Percentiles rank a stretch among this genome's conserved stretches.
Evolutionary conservation across 1,284 basidiomycete genomes (phyloP).

Genomic region (Rhodotorula sp.): DNA sequence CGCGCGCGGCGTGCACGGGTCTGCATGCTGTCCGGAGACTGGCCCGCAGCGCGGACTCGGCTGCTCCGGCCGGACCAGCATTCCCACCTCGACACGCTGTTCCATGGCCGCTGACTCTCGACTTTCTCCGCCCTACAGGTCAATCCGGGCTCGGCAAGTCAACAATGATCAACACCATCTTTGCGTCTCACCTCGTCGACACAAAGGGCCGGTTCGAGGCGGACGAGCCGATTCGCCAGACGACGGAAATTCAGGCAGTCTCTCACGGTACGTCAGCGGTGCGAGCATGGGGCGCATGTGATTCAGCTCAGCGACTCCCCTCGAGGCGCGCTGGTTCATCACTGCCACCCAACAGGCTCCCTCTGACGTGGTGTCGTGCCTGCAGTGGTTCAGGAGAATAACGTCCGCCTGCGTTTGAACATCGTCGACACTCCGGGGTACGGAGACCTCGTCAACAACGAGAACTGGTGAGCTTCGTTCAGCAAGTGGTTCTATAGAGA

Average conservation of each 20-base stretch:
- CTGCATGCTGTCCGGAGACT: no score
- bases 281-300: no score
- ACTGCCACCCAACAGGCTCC: no score
- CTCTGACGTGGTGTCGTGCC: neutral
- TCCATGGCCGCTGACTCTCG: neutral
- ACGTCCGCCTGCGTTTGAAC: slow-evolving; percentile 90
- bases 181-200: slow-evolving; percentile 95
- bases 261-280: slow-evolving; percentile 72
- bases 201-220: slow-evolving; percentile 89
- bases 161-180: slow-evolving; percentile 97
- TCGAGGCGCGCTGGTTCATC: no score
- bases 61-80: neutral
- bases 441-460: slow-evolving; percentile 98
- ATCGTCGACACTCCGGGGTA: slow-evolving; percentile 99
- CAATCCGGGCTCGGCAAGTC: slow-evolving; percentile 98
- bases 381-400: slow-evolving; percentile 91
- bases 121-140: slow-evolving; percentile 56
- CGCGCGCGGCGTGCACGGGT: no score
- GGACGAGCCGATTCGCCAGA: slow-evolving; percentile 84
- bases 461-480: slow-evolving; percentile 68
- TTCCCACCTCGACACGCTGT: neutral
- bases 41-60: no score
- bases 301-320: no score
- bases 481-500: no score
- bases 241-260: slow-evolving; percentile 92